phyloP scores from a whole-genome alignment of 352 stramenopile species.

The Globisporangium paroecandrum region DNA sequence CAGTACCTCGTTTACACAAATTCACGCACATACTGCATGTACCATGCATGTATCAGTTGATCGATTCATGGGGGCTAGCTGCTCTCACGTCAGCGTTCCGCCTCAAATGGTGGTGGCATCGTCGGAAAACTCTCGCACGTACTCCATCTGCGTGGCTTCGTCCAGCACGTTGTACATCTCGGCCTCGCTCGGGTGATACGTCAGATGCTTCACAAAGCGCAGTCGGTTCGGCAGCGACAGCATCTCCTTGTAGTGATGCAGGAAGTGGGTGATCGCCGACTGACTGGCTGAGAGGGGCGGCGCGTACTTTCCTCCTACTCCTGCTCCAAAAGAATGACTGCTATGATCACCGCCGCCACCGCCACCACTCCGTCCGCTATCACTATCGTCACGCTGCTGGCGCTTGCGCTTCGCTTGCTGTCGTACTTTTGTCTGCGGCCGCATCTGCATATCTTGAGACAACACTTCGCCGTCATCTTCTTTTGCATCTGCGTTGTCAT shows the following conservation, averaged over 20 bases:
- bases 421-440: not conserved
- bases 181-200: constrained; percentile 40
- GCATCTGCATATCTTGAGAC: not conserved
- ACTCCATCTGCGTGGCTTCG: constrained; percentile 36
- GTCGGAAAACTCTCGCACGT: constrained; percentile 37
- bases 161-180: constrained; percentile 70
- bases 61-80: not conserved
- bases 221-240: constrained; percentile 26
- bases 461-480: not conserved
- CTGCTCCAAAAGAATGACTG: not conserved
- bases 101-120: constrained; percentile 3
- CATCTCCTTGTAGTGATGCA: constrained; percentile 32
- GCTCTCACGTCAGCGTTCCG: not conserved
- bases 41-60: not conserved
- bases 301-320: not conserved
- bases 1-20: not conserved
- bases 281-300: constrained; percentile 33
- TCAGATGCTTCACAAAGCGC: constrained; percentile 42
- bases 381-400: not conserved
- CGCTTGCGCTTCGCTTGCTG: constrained; percentile 25
- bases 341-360: not conserved
- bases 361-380: not conserved
- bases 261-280: constrained; percentile 39
- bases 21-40: not conserved
- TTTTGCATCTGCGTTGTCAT: not conserved